phyloP scores from a whole-genome alignment of 2,329 filamentous ascomycete species.

The Onygena corvina region DNA sequence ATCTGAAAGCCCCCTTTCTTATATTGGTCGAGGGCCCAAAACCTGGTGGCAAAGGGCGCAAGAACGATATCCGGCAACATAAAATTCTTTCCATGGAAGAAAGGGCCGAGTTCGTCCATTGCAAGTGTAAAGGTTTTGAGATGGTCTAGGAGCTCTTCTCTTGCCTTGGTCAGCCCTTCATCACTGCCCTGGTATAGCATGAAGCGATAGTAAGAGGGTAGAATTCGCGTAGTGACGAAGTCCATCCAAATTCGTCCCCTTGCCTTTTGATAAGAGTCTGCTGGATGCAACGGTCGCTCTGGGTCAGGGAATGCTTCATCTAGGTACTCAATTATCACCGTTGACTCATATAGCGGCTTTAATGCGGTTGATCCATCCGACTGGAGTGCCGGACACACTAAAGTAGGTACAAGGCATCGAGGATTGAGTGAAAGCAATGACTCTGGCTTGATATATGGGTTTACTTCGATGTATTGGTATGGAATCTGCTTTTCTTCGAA shows the following conservation, averaged over 20 bases:
- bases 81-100: constrained; percentile 54
- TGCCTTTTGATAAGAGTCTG: constrained; percentile 52
- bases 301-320: constrained; percentile 54
- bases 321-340: constrained; percentile 61
- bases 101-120: constrained; percentile 52
- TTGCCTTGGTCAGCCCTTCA: constrained; percentile 33
- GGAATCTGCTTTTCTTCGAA: constrained; percentile 61
- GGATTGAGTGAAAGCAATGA: constrained; percentile 61
- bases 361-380: constrained; percentile 18
- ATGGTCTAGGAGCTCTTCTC: constrained; percentile 46
- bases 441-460: constrained; percentile 61
- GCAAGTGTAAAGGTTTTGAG: constrained; percentile 50
- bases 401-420: constrained; percentile 60
- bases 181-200: constrained; percentile 35
- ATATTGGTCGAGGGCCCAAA: constrained; percentile 66
- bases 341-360: constrained; percentile 60
- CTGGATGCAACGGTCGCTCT: constrained; percentile 44
- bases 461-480: constrained; percentile 66
- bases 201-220: constrained; percentile 57
- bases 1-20: constrained; percentile 46
- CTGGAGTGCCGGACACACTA: constrained; percentile 29
- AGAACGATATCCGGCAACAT: constrained; percentile 58
- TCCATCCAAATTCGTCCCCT: constrained; percentile 61
- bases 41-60: constrained; percentile 58
- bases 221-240: constrained; percentile 54